Percentiles rank a stretch among this genome's conserved stretches.
These are phyloP conservation scores for Triticum turgidum DNA, from an alignment of 176 grass and related monocot genomes.

Conservation along the genomic window DNA sequence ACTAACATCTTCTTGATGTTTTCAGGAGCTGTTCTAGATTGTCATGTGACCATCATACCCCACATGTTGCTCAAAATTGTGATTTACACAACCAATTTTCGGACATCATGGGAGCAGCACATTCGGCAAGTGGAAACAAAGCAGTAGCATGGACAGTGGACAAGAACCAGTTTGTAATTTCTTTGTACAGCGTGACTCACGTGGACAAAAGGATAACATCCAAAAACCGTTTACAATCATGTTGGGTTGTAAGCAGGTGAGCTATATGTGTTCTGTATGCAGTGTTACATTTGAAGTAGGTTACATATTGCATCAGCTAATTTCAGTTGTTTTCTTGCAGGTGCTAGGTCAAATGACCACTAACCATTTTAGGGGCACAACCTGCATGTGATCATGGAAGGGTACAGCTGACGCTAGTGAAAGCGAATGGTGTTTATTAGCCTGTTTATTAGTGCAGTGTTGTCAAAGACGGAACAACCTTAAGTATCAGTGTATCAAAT, in stretches of 20 bases:
- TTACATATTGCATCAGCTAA: not conserved
- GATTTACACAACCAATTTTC: not conserved
- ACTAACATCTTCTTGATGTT: not conserved
- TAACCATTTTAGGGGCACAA: not conserved
- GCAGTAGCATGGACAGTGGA: not conserved
- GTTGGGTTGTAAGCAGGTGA: constrained; percentile 1
- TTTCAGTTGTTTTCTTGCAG: constrained; percentile 3
- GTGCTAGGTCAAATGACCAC: not conserved
- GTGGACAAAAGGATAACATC: not conserved
- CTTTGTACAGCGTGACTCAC: not conserved
- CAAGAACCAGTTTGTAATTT: not conserved
- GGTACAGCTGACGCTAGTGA: not conserved
- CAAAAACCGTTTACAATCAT: not conserved
- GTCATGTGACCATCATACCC: not conserved
- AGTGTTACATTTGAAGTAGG: not conserved
- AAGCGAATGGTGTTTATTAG: not conserved
- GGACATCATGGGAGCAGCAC: not conserved
- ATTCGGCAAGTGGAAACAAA: not conserved
- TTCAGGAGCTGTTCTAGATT: constrained; percentile 7
- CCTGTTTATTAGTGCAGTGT: not conserved
- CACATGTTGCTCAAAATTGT: not conserved
- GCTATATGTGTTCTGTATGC: not conserved
- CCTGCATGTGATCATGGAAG: not conserved
- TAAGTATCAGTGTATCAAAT: not conserved
- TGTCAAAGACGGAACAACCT: not conserved